Evolutionary conservation across 768 basidiomycete genomes (phyloP).

Genomic region (Piloderma croceum): DNA sequence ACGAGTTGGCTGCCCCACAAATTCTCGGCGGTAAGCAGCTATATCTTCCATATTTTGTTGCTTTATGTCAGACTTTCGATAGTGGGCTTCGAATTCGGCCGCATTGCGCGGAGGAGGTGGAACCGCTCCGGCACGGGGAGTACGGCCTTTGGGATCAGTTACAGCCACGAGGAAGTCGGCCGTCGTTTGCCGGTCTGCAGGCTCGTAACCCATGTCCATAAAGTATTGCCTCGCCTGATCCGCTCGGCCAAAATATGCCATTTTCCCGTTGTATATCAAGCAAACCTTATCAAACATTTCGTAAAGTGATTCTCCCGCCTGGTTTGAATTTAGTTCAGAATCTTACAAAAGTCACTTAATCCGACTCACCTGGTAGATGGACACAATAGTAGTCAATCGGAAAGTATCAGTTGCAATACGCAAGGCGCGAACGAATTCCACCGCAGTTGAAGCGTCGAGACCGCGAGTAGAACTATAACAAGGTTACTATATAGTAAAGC

Average conservation of each 20-base stretch:
- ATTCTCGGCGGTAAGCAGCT: conserved; percentile 12
- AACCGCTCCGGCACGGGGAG: conserved; percentile 18
- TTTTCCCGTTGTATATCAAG: conserved; percentile 49
- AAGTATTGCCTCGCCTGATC: conserved; percentile 48
- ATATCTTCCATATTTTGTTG: conserved; percentile 27
- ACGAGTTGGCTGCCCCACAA: conserved; percentile 15
- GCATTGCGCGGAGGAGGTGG: conserved; percentile 19
- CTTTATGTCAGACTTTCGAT: conserved; percentile 1
- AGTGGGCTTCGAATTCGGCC: conserved; percentile 33
- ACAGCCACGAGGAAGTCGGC: conserved; percentile 38
- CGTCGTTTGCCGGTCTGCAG: conserved; percentile 35
- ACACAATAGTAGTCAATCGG: conserved; percentile 33
- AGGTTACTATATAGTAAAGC: conserved; percentile 1
- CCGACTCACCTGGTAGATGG: conserved; percentile 42
- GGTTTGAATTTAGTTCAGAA: no score
- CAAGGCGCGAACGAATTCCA: conserved; percentile 55
- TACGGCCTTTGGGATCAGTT: conserved; percentile 18
- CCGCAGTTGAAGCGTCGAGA: conserved; percentile 50
- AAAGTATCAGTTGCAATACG: conserved; percentile 48
- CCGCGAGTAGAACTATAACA: conserved; percentile 42
- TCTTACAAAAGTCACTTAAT: no score
- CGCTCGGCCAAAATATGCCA: conserved; percentile 52
- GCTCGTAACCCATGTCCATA: conserved; percentile 36
- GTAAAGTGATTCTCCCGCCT: conserved; percentile 40
- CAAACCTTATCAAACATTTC: conserved; percentile 59